Evolutionary conservation across 257 asterid genomes (phyloP), one percentile per base, ranked within the genome.

Genomic region (Linderniella brevidens): DNA sequence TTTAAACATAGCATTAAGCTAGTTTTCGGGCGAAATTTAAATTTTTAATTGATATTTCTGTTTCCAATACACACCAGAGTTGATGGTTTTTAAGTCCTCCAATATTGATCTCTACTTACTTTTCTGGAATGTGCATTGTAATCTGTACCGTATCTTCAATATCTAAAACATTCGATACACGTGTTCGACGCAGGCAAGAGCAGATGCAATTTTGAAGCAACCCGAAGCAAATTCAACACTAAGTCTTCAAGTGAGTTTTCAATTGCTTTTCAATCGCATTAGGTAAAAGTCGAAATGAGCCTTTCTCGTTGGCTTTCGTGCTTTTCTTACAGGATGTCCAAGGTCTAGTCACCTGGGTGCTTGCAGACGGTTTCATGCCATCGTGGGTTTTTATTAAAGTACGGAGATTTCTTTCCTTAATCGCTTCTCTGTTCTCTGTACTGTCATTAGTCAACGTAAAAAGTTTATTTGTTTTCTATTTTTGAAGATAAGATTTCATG

Each of bases 291-390:
- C 38, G 13, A 61, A 41, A 35, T 17, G 25, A 41, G 46, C 15
- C 13, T 35, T 20, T 35, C 29, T 58, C 18, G 19, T 52, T 50
- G 47, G 11, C n/a, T 71, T 66, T 49, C 5, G 18, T 16, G 11
- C 60, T 50, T 37, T 65, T 19, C 49, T 53, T 44, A 11, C 67
- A 90, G 96, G 96, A 90, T 43, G 81, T 81, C 43, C 96, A 90
- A 72, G 96, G 94, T 40, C 92, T 84, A 55, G 92, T 75, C 46
- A 81, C 92, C 52, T 90, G 96, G 98, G 93, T 85, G 58, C 93
- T 90, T 54, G 93, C 86, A 35, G 94, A 88, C 29, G 96, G 96
- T 20, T 70, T 84, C 74, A 88, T 80, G 95, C 98, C 98, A 0
- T 76, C 98, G 1, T 88, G 96, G 96, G 75, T 68, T 64, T 88